Evolutionary conservation across 768 basidiomycete species (phyloP), one percentile per base, ranked within the genome.

Genomic region (Candolleomyces aberdarensis): DNA sequence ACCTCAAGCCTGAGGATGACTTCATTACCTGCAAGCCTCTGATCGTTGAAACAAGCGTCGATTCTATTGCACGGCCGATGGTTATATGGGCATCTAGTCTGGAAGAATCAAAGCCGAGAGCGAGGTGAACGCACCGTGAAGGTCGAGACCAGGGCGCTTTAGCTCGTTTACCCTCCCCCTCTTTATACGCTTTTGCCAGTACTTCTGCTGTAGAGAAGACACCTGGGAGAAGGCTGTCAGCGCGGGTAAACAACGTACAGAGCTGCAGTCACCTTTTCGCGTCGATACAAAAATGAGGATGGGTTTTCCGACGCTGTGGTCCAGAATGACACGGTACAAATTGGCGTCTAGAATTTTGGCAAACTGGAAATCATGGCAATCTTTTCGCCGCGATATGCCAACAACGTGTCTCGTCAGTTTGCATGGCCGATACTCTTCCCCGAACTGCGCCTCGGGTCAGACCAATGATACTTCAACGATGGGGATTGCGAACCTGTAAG

Each of bases 391-490:
- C 20, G 81, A 78, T 62, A 91, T 83, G 2, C 89, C 88, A 64
- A 92, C 83, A 10, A 97, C 91, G 65, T 84, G 77, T 56, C 87
- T 82, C 3, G 79, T 83, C 6, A 96, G 80, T 67, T 85, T 86
- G 74, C 94, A 96, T 2, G 96, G 94, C 29, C 96, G 82, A 68
- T 86, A 98, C 58, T 92, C 89, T 69, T 98, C 94, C 10, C 92
- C 94, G 63, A 99, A 98, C 94, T 97, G 61, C 51, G 29, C 17
- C 2, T 20, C 15, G 54, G 47, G 4, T 52, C 2, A 55, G 43
- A 17, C 36, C 36, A 20, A 14, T 41, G 3, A 7, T 52, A 19
- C 29, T 20, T 43, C 26, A 32, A 11, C 15, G 14, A 46, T 26
- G 39, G 9, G 39, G 11, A 19, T 32, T 29, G 56, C 62, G 19